Base-by-base conservation (phyloP, 768 basidiomycete genomes). In the Suillus placidus region DNA sequence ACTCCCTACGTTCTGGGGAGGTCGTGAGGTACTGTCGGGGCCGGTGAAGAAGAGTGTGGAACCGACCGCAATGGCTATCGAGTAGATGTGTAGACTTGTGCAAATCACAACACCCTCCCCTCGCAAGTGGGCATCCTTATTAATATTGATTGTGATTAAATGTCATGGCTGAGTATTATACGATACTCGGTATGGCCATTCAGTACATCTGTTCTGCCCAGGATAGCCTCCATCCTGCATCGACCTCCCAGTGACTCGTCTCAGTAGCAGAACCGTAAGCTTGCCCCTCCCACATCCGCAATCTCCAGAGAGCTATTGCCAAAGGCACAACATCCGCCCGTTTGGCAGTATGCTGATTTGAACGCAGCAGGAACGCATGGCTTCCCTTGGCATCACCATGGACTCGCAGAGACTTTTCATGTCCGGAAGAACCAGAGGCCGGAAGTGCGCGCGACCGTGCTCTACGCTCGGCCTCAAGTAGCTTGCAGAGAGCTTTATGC, bases 1-100 rank as follows among this genome's bases (percentile, higher is more conserved):
- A 71, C 84, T 98, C 56, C 95, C 95, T 51, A 88, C 80, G 72
- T 95, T 95, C 82, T 95, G 94, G 94, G 88, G 93, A 74, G 93
- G 93, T 55, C 86, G 82, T 60, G 92, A 93, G 67, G 87, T 94
- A 6, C 77, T 93, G 2, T 81, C 84, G 6, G 73, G 72, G 52
- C 73, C 78, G 12, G 54, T 37, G 20, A 72, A 68, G 65, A 72
- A 63, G 42, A 64, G 34, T 3, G 62, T 70, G 20, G 77, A 69
- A 20, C 74, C 71, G 9, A 77, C 75, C 43, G 80, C 84, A 13
- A 84, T 84, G 83, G 75, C 78, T 51, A 76, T 84, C n/a, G 83
- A 85, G 67, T 77, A 71, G 68, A 60, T 60, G 18, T 32, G 40
- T 32, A 58, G 38, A 58, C 2, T 20, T 42, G 10, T 30, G 40